phyloP scores from a whole-genome alignment of 1,284 basidiomycete species.

The Pholiota adiposa region DNA sequence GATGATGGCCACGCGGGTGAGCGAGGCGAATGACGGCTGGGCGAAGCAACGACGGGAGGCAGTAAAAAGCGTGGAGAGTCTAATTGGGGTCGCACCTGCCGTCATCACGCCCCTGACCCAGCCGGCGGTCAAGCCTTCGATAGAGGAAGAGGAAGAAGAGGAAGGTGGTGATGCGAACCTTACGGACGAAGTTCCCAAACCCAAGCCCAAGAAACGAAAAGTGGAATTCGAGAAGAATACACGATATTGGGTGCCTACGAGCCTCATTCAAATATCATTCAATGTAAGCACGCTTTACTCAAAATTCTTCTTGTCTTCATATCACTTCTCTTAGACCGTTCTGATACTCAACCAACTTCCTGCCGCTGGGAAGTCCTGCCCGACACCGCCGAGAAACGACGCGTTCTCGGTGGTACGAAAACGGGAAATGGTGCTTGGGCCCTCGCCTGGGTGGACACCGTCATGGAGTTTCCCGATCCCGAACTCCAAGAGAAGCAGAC shows the following conservation, averaged over 20 bases:
- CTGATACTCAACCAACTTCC: conserved; percentile 71
- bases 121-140: not conserved
- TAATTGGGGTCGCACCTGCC: conserved; percentile 23
- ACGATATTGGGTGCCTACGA: conserved; percentile 70
- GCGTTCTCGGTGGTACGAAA: conserved; percentile 70
- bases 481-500: not conserved
- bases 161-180: conserved; percentile 29
- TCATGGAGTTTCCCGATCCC: conserved; percentile 55
- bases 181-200: conserved; percentile 20
- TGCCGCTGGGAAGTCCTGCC: conserved; percentile 64
- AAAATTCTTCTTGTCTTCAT: not conserved
- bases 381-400: conserved; percentile 44
- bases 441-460: conserved; percentile 76
- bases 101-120: not conserved
- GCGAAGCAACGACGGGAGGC: conserved; percentile 62
- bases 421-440: conserved; percentile 79
- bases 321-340: conserved; percentile 54
- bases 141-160: conserved; percentile 23
- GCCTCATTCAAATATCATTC: conserved; percentile 68
- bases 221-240: conserved; percentile 34
- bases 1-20: conserved; percentile 69
- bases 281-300: conserved; percentile 54
- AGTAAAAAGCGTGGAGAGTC: conserved; percentile 45
- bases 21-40: conserved; percentile 69
- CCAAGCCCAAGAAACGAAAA: conserved; percentile 36